Evolutionary conservation across 2,329 filamentous ascomycete species (phyloP), one percentile per base, ranked within the genome.

Genomic region (Monilinia polystroma): DNA sequence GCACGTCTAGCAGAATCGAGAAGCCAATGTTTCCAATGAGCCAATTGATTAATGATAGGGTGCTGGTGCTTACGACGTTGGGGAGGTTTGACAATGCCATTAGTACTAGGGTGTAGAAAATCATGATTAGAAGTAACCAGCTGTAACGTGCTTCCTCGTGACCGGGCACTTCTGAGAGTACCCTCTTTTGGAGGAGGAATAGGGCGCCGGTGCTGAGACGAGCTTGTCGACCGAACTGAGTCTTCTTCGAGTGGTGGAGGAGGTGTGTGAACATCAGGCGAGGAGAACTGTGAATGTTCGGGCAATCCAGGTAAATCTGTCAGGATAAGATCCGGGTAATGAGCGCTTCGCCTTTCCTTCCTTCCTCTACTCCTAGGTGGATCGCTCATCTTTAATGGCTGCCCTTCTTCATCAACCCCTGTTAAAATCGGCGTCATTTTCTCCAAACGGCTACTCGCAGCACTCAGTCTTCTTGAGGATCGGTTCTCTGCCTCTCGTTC

Each of bases 131-230:
- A 84, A 18, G 86, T 87, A 12, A 96, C 92, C 5, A 96, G 85
- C 75, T 97, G 92, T 43, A 97, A 84, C 70, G 92, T 95, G 72
- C 93, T 97, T 54, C 91, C 90, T 68, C 92, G 84, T 71, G 91
- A 90, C 72, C 90, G 84, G 68, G 90, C 87, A 70, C 87, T 88
- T 71, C 87, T 82, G 66, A 89, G 77, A 14, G 87, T 79, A 18
- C 87, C 86, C 76, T 97, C 93, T 77, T 97, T 97, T 2, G 94
- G 93, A 53, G 94, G 94, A 12, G 90, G 91, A 52, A 91, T 82
- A 7, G 93, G 87, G 49, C 85, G 89, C 58, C 91, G 87, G 68
- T 90, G 88, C 68, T 90, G 83, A 41, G 92, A 93, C 16, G 92
- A 92, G 73, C 91, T 93, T 29, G 84, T 84, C 23, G 90, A 93